Evolutionary conservation across 1,284 basidiomycete species (phyloP), one percentile per base, ranked within the genome.

Genomic region (Heterobasidion occidentale): DNA sequence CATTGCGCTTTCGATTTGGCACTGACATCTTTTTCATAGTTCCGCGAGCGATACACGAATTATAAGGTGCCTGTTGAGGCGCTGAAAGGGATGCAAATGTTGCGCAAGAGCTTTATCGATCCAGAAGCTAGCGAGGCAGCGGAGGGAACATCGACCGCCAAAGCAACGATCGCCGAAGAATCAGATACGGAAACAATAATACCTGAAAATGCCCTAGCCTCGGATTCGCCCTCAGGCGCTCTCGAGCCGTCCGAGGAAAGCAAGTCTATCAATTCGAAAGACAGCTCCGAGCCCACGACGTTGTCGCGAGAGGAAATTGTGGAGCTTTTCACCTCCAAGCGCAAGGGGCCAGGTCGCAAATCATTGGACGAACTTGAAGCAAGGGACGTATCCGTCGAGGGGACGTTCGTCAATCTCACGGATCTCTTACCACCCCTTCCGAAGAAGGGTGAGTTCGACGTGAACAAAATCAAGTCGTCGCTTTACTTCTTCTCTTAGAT

Each of bases 401-500:
- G 76, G 72, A 82, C 79, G 72, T 96, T 94, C 68, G 80, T 96
- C 58, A 77, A 85, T 60, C 73, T 99, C 44, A 73, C 77, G 35
- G 88, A 92, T 62, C 65, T 96, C 60, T 70, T 99, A 14, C 95
- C 95, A 0, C 84, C 87, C 0, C 72, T 95, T 20, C 96, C 96
- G 0, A 71, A 84, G 67, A 92, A 93, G 74, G 97, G 96, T 58
- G 76, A 79, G 56, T 98, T 99, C 69, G 83, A 94, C 64, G 93
- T 99, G 59, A 77, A 84, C 66, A 80, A 79, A 60, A 95, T 98
- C 72, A 86, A 88, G 67, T 71, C 84, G 52, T 92, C 88, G 46
- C 77, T 80, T 50, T 98, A 97, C 72, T 98, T 98, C 81, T 97
- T 96, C 78, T 92, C 91, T 51, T 93, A 77, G 70, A 47, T 17